Percentiles rank a stretch among this genome's conserved stretches.
Evolutionary conservation across 495 filamentous ascomycete species (phyloP).

Genomic region (Talaromyces nanjingensis): DNA sequence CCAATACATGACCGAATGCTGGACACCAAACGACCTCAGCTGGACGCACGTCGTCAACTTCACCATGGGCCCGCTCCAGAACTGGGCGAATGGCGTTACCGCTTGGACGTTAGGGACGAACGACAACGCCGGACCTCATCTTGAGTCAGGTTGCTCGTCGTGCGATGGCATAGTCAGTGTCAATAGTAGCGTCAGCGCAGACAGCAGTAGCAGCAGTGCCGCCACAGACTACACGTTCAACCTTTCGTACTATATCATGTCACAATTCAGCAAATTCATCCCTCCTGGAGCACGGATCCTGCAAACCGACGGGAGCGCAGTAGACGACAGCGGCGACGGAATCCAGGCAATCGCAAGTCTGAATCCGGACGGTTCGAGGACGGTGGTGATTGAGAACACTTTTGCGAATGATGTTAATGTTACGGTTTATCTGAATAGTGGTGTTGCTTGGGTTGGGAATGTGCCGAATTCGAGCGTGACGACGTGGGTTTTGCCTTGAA

Average conservation of each 20-base stretch:
- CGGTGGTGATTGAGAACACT: constrained; percentile 48
- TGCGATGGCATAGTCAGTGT: constrained; percentile 47
- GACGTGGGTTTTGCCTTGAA: constrained; percentile 43
- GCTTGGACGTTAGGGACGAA: constrained; percentile 51
- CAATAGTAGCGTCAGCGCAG: constrained; percentile 17
- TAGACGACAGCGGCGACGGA: constrained; percentile 32
- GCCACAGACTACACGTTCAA: constrained; percentile 29
- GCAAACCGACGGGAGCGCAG: constrained; percentile 39
- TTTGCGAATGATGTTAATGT: constrained; percentile 44
- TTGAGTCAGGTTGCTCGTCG: constrained; percentile 36
- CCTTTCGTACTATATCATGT: constrained; percentile 48
- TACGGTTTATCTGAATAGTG: constrained; percentile 31
- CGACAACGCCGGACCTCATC: constrained; percentile 43
- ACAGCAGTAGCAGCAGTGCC: not conserved
- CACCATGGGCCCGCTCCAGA: constrained; percentile 48
- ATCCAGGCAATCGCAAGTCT: constrained; percentile 43
- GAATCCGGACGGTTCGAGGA: constrained; percentile 44
- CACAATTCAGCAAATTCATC: constrained; percentile 52
- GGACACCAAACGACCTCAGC: constrained; percentile 35
- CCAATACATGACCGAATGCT: constrained; percentile 57
- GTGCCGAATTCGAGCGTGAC: constrained; percentile 39
- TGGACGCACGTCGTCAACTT: constrained; percentile 48
- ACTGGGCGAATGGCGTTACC: constrained; percentile 46
- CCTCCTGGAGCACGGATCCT: constrained; percentile 41
- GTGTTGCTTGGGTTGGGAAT: constrained; percentile 43